phyloP scores from a whole-genome alignment of 371 early-diverging fungal species.

The Phascolomyces articulosus region DNA sequence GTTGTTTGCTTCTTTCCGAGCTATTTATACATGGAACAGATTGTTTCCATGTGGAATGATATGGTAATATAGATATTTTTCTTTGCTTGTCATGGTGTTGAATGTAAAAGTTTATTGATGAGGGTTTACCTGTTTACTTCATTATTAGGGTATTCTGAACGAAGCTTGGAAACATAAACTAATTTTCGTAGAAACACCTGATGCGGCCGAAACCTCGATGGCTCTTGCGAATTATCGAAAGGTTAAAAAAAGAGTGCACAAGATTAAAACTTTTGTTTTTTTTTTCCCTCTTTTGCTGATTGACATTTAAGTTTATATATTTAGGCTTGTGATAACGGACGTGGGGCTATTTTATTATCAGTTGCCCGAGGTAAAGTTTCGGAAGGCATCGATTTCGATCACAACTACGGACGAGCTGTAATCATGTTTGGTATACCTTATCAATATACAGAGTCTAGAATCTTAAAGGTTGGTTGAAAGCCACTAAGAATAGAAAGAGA shows the following conservation, averaged over 20 bases:
- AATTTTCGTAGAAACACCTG: conserved; percentile 99
- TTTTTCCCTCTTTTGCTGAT: too few species aligned
- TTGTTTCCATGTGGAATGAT: conserved; percentile 98
- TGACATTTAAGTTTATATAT: too few species aligned
- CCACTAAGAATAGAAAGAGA: not conserved
- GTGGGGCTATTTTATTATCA: conserved; percentile 98
- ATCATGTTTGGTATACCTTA: conserved; percentile 99
- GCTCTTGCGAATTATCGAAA: conserved; percentile 96
- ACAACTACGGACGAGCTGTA: conserved; percentile 98
- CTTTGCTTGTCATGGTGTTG: too few species aligned
- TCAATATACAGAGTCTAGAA: conserved; percentile 98
- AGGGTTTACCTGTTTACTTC: too few species aligned
- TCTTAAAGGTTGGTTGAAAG: conserved; percentile 69
- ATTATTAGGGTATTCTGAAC: conserved; percentile 80
- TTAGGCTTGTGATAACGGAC: conserved; percentile 97
- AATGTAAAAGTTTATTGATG: too few species aligned
- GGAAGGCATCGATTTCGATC: conserved; percentile 99
- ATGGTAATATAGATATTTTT: conserved; percentile 54
- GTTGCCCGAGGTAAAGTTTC: conserved; percentile 99
- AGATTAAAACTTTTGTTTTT: too few species aligned
- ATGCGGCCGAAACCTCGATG: conserved; percentile 97
- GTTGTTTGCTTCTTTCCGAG: conserved; percentile 99
- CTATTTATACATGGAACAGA: conserved; percentile 99
- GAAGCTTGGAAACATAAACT: conserved; percentile 97
- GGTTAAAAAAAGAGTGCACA: conserved; percentile 27